Evolutionary conservation across 2,329 filamentous ascomycete genomes (phyloP).

Genomic region (Pseudodiploospora longispora): DNA sequence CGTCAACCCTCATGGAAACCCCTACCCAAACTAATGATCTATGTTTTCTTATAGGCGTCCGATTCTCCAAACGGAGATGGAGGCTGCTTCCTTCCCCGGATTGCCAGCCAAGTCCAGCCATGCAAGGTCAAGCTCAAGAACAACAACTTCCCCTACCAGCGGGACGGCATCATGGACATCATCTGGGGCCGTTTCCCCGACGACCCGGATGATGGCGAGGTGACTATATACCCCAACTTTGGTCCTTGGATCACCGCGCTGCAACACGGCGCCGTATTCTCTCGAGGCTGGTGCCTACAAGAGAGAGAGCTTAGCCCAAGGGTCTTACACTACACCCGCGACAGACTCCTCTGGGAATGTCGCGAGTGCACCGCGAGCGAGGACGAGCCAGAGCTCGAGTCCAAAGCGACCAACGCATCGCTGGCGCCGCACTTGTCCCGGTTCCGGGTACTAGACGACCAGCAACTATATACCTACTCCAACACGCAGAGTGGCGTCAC

Average conservation of each 20-base stretch:
- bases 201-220: not conserved
- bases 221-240: slow-evolving; percentile 1
- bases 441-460: not conserved
- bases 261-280: not conserved
- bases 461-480: not conserved
- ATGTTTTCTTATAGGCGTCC: not conserved
- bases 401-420: not conserved
- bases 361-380: not conserved
- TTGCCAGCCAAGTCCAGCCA: not conserved
- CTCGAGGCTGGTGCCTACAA: slow-evolving; percentile 1
- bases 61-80: slow-evolving; percentile 1
- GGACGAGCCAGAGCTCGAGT: not conserved
- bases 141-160: not conserved
- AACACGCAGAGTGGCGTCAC: not conserved
- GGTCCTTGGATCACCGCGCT: slow-evolving; percentile 1
- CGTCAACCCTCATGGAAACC: not conserved
- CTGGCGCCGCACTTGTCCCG: not conserved
- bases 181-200: not conserved
- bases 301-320: not conserved
- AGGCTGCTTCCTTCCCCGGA: not conserved
- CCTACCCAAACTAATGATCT: not conserved
- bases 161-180: slow-evolving; percentile 1
- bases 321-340: not conserved
- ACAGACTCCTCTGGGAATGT: slow-evolving; percentile 2
- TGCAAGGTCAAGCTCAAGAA: slow-evolving; percentile 1